phyloP scores from a whole-genome alignment of 768 basidiomycete species.

The Boletus rubescentipes region DNA sequence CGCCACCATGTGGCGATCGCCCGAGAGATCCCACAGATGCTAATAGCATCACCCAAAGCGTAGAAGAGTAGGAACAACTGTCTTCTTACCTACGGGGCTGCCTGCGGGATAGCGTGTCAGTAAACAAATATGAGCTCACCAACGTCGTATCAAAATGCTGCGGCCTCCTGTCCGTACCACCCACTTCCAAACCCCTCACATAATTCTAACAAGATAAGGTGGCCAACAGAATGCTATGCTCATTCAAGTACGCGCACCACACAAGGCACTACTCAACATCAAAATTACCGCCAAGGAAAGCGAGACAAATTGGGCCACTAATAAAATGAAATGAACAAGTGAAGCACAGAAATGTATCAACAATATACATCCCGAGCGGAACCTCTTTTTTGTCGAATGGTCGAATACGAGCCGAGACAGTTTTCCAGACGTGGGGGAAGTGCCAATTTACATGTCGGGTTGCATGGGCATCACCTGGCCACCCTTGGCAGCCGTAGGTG shows the following conservation, averaged over 20 bases:
- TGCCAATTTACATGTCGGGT: conserved; percentile 44
- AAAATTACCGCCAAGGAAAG: neutral
- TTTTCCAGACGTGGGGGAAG: too few relatives aligned
- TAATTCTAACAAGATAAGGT: too few relatives aligned
- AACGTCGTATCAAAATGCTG: too few relatives aligned
- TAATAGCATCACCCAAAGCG: too few relatives aligned
- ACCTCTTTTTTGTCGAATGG: neutral
- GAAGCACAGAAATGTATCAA: neutral
- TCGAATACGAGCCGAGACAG: neutral
- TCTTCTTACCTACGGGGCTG: too few relatives aligned
- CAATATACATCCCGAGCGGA: neutral
- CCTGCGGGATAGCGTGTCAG: too few relatives aligned
- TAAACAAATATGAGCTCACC: too few relatives aligned
- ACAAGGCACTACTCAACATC: conserved; percentile 2
- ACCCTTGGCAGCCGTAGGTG: conserved; percentile 86
- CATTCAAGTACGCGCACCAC: conserved; percentile 1
- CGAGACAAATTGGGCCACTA: neutral
- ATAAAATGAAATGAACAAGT: neutral
- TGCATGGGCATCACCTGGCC: conserved; percentile 70
- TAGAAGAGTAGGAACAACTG: too few relatives aligned
- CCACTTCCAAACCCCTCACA: too few relatives aligned
- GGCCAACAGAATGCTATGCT: neutral
- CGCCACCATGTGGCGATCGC: too few relatives aligned
- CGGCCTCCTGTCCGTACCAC: too few relatives aligned
- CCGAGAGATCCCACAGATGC: too few relatives aligned